Percentiles rank a stretch among this genome's conserved stretches.
Conservation (phyloP, 2,329 filamentous ascomycete species). For the Neonectria magnoliae region DNA sequence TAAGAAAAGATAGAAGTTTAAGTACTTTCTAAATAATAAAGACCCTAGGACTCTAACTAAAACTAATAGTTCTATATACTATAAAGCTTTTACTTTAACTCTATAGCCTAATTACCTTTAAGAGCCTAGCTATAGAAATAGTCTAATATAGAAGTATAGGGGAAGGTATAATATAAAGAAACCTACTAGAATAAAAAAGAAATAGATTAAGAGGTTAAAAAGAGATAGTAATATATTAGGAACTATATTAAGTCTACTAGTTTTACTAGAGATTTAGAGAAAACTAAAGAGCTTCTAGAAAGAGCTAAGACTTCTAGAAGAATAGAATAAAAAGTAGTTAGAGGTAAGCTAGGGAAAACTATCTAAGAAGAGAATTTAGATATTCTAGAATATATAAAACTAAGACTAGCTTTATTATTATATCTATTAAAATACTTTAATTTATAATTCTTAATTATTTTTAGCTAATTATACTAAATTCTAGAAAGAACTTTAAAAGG, state of each 20-base stretch:
- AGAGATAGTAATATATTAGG: background rate
- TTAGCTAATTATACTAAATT: too few species aligned
- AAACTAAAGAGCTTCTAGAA: too few species aligned
- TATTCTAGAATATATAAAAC: background rate
- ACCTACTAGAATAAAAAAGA: background rate
- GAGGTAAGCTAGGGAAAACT: background rate
- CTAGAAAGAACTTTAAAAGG: too few species aligned
- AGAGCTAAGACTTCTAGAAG: background rate
- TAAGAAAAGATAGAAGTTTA: too few species aligned
- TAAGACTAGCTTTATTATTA: too few species aligned
- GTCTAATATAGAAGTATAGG: background rate
- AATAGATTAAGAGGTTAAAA: background rate
- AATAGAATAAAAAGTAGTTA: background rate
- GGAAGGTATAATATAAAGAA: background rate
- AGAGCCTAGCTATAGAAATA: background rate
- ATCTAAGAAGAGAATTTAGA: background rate
- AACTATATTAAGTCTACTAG: background rate
- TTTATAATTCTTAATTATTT: too few species aligned
- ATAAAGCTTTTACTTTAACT: background rate
- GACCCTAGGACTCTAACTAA: too few species aligned
- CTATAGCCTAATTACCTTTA: background rate
- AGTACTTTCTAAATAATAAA: too few species aligned
- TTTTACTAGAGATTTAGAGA: background rate
- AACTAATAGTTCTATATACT: too few species aligned
- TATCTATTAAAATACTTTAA: too few species aligned